Evolutionary conservation across 2,329 filamentous ascomycete genomes (phyloP).

Genomic region (Fusarium abutilonis): DNA sequence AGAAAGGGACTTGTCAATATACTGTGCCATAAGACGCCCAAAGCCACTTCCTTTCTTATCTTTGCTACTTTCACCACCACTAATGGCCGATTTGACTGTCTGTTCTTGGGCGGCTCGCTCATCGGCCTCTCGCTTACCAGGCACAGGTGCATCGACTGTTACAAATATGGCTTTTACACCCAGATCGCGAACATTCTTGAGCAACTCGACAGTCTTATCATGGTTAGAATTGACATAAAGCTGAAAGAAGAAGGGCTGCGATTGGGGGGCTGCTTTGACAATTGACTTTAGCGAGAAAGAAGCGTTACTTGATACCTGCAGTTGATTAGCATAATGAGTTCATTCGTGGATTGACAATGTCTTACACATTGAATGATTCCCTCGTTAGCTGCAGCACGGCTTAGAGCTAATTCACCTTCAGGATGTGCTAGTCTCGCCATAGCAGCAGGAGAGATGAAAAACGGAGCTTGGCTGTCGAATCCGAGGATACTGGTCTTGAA

Average conservation of each 20-base stretch:
- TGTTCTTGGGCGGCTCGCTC: conserved; percentile 62
- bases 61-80: conserved; percentile 55
- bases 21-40: conserved; percentile 61
- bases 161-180: conserved; percentile 63
- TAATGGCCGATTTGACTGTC: conserved; percentile 51
- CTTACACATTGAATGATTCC: conserved; percentile 43
- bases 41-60: conserved; percentile 65
- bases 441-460: conserved; percentile 72
- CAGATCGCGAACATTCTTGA: conserved; percentile 51
- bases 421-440: conserved; percentile 72
- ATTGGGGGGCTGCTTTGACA: conserved; percentile 25
- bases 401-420: conserved; percentile 63
- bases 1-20: conserved; percentile 61
- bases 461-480: conserved; percentile 59
- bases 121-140: conserved; percentile 66
- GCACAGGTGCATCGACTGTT: conserved; percentile 65
- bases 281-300: conserved; percentile 42
- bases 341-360: rapidly evolving
- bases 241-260: conserved; percentile 50
- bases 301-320: conserved; percentile 40
- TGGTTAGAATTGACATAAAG: conserved; percentile 64
- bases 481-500: conserved; percentile 66
- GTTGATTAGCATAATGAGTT: background rate
- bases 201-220: conserved; percentile 57
- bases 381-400: conserved; percentile 38